These are phyloP conservation scores for Didymosphaeria variabile DNA, from an alignment of 2,329 filamentous ascomycete genomes.

Conservation along the genomic window DNA sequence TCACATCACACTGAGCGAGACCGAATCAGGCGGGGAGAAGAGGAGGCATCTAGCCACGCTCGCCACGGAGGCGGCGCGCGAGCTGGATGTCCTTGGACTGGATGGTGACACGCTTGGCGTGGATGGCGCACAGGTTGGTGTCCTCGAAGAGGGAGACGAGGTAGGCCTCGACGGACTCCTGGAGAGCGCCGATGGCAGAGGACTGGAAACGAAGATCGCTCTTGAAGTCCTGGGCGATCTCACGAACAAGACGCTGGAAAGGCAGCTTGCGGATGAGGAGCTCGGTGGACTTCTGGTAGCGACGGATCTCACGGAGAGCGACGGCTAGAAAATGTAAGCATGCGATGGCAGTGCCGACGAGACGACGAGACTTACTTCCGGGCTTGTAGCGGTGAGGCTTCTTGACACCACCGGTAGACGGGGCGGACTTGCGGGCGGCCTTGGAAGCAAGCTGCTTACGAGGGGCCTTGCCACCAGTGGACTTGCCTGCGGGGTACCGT, in stretches of 20 bases:
- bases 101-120: conserved; percentile 95
- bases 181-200: conserved; percentile 89
- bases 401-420: conserved; percentile 82
- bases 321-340: conserved; percentile 55
- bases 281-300: conserved; percentile 89
- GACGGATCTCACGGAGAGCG: conserved; percentile 89
- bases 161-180: conserved; percentile 96
- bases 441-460: conserved; percentile 99
- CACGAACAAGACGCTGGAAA: conserved; percentile 80
- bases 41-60: conserved; percentile 58
- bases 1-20: conserved; percentile 35
- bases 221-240: conserved; percentile 73
- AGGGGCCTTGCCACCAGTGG: conserved; percentile 76
- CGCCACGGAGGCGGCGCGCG: conserved; percentile 68
- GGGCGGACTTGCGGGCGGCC: conserved; percentile 97
- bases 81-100: conserved; percentile 98
- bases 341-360: neutral
- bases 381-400: conserved; percentile 66
- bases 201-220: conserved; percentile 91
- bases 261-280: conserved; percentile 83
- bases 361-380: conserved; percentile 53
- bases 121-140: conserved; percentile 94
- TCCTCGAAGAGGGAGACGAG: conserved; percentile 96
- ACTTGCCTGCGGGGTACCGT: conserved; percentile 68
- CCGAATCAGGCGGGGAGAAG: conserved; percentile 31